These are phyloP conservation scores for Melampsora larici-populina DNA, from an alignment of 1,284 basidiomycete genomes.

Conservation along the genomic window DNA sequence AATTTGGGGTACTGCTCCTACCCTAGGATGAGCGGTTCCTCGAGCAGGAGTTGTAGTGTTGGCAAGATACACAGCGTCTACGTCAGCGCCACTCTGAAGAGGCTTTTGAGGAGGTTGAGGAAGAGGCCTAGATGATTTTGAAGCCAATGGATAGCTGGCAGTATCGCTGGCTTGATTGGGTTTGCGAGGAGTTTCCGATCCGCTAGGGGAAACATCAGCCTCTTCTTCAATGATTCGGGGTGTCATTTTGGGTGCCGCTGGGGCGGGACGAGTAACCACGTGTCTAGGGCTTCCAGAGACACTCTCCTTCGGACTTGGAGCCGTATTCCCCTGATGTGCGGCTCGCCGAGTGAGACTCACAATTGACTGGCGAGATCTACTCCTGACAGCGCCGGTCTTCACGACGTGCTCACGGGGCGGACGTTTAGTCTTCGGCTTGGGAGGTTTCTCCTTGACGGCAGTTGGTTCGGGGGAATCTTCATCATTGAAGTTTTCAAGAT, in stretches of 20 bases:
- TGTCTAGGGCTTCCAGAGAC: constrained; percentile 11
- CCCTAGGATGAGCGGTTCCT: constrained; percentile 46
- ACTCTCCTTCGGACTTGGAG: constrained; percentile 2
- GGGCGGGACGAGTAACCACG: constrained; percentile 36
- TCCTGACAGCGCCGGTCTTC: constrained; percentile 34
- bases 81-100: constrained; percentile 51
- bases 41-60: constrained; percentile 52
- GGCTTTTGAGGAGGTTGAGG: constrained; percentile 51
- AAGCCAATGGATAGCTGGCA: not conserved
- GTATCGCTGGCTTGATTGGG: constrained; percentile 27
- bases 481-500: constrained; percentile 66
- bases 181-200: constrained; percentile 10
- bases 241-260: not conserved
- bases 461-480: constrained; percentile 57
- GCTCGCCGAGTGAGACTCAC: constrained; percentile 22
- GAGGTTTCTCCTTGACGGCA: not conserved
- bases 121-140: constrained; percentile 48
- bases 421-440: constrained; percentile 27
- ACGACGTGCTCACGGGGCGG: constrained; percentile 37
- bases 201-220: not conserved
- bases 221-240: not conserved
- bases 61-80: constrained; percentile 53
- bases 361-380: constrained; percentile 40
- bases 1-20: constrained; percentile 53
- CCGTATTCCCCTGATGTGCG: not conserved